Conservation (phyloP, 345 rosid species). For the Lepidium didymum region DNA sequence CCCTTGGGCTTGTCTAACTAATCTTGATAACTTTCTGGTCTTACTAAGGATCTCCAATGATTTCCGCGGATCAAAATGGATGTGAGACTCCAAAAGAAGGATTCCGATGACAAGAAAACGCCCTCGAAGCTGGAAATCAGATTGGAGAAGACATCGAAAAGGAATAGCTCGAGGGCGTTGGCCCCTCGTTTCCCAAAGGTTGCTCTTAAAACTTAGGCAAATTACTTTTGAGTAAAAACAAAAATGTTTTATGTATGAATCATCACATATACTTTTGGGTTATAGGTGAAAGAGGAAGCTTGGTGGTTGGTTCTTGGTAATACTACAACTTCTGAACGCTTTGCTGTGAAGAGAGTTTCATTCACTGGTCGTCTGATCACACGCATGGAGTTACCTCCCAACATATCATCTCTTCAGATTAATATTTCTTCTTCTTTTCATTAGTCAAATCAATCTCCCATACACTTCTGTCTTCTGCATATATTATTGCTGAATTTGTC, state of each 20-base stretch:
- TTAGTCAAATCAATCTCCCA: neutral
- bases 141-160: slow-evolving; percentile 60
- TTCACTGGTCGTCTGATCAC: slow-evolving; percentile 59
- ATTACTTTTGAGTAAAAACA: neutral
- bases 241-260: neutral
- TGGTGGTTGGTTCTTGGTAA: slow-evolving; percentile 96
- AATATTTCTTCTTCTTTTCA: neutral
- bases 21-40: neutral
- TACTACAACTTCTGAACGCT: slow-evolving; percentile 53
- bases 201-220: neutral
- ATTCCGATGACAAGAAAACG: slow-evolving; percentile 26
- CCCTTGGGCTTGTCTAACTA: neutral
- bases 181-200: slow-evolving; percentile 92
- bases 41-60: slow-evolving; percentile 64
- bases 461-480: neutral
- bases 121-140: slow-evolving; percentile 46
- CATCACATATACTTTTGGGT: slow-evolving; percentile 7
- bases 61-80: slow-evolving; percentile 66
- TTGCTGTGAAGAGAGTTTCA: slow-evolving; percentile 86
- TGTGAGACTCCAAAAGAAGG: slow-evolving; percentile 56
- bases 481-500: neutral
- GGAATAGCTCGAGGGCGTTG: slow-evolving; percentile 70
- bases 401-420: slow-evolving; percentile 51
- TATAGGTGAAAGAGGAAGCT: slow-evolving; percentile 86
- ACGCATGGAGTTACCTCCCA: slow-evolving; percentile 67